Evolutionary conservation across 352 stramenopile genomes (phyloP).

Genomic region (Globisporangium radiosum): DNA sequence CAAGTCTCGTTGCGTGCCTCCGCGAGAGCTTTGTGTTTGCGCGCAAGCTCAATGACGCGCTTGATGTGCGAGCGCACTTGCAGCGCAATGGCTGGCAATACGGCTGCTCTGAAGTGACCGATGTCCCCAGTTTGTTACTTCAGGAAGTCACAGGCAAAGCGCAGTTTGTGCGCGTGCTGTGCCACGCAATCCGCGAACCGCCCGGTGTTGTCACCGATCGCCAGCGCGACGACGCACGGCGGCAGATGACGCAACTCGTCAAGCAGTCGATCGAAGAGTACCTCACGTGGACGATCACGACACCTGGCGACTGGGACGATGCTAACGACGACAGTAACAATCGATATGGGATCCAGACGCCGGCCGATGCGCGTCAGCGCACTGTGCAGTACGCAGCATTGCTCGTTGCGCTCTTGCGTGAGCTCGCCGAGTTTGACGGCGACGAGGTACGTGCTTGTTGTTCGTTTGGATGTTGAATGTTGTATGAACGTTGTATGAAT

Average conservation of each 20-base stretch:
- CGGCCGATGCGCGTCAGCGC: conserved; percentile 43
- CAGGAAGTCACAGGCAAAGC: conserved; percentile 77
- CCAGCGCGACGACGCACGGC: conserved; percentile 56
- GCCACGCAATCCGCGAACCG: conserved; percentile 31
- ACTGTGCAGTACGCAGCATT: conserved; percentile 47
- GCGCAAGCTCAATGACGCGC: conserved; percentile 64
- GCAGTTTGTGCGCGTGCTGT: conserved; percentile 68
- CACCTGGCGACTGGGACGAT: neutral
- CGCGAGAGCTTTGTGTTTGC: conserved; percentile 70
- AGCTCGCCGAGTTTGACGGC: conserved; percentile 41
- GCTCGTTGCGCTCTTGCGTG: conserved; percentile 39
- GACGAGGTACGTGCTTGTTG: conserved; percentile 35
- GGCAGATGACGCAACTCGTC: conserved; percentile 59
- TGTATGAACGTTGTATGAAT: neutral
- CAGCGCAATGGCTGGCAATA: conserved; percentile 45
- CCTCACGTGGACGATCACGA: conserved; percentile 41
- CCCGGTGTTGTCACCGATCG: conserved; percentile 15
- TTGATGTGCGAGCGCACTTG: conserved; percentile 46
- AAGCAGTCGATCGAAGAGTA: conserved; percentile 61
- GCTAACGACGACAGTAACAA: neutral
- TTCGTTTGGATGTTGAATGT: conserved; percentile 3
- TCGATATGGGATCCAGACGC: conserved; percentile 17
- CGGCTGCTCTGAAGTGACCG: conserved; percentile 28
- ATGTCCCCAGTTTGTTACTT: conserved; percentile 57
- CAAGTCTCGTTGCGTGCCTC: conserved; percentile 40